Percentiles rank a stretch among this genome's conserved stretches.
These are phyloP conservation scores for Uncinocarpus reesii DNA, from an alignment of 2,329 filamentous ascomycete genomes.

Conservation along the genomic window DNA sequence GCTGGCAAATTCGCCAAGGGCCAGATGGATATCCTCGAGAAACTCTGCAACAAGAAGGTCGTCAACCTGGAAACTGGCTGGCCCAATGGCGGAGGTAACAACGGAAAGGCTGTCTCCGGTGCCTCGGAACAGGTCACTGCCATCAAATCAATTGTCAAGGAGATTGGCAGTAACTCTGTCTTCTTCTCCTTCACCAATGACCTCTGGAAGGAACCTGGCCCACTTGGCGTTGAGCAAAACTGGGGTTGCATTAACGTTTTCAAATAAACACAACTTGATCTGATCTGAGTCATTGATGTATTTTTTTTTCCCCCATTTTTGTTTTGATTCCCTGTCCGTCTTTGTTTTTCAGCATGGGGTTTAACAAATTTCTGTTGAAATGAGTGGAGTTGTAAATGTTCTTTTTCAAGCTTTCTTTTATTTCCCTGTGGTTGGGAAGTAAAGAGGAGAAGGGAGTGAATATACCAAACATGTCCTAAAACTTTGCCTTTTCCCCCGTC, in stretches of 20 bases:
- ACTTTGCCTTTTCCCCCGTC: background rate
- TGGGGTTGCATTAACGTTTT: conserved; percentile 59
- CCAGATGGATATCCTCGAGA: conserved; percentile 61
- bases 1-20: conserved; percentile 67
- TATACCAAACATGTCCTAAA: background rate
- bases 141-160: conserved; percentile 58
- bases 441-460: background rate
- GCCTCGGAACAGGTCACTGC: conserved; percentile 57
- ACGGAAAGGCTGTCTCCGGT: conserved; percentile 63
- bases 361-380: conserved; percentile 1
- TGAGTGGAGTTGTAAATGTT: conserved; percentile 7
- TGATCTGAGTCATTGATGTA: background rate
- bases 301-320: background rate
- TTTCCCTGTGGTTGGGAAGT: background rate
- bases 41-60: conserved; percentile 55
- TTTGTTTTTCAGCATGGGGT: background rate
- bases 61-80: conserved; percentile 88
- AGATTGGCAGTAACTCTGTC: conserved; percentile 57
- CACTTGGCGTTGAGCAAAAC: conserved; percentile 64
- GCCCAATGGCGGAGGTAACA: conserved; percentile 60
- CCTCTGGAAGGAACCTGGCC: conserved; percentile 64
- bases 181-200: conserved; percentile 78
- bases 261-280: conserved; percentile 11
- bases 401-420: background rate
- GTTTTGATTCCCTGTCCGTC: background rate